phyloP scores from a whole-genome alignment of 2,329 filamentous ascomycete genomes.

The Chrysosporium keratinophilum region DNA sequence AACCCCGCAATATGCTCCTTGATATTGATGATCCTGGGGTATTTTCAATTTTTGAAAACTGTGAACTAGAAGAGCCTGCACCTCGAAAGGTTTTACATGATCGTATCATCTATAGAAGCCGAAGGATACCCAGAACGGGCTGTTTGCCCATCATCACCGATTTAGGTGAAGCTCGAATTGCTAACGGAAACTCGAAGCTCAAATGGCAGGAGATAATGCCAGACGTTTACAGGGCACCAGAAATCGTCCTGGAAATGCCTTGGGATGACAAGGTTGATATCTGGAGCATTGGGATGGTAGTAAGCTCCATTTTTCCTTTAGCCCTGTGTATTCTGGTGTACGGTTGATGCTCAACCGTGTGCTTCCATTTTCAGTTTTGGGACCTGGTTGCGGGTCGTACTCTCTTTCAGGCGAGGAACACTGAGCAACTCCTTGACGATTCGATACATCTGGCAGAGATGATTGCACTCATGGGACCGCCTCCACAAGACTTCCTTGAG shows the following conservation, averaged over 20 bases:
- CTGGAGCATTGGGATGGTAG: conserved; percentile 21
- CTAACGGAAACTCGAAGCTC: neutral
- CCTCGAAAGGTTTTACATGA: conserved; percentile 13
- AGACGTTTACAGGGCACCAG: conserved; percentile 19
- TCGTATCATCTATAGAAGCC: conserved; percentile 13
- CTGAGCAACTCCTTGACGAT: conserved; percentile 8
- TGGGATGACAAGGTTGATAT: conserved; percentile 22
- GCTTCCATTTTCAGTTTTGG: conserved; percentile 8
- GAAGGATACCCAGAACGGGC: conserved; percentile 4
- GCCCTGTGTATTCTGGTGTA: neutral
- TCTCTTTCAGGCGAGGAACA: conserved; percentile 6
- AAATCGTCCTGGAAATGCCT: conserved; percentile 19
- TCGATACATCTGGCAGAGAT: conserved; percentile 20
- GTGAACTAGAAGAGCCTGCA: conserved; percentile 11
- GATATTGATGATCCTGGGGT: conserved; percentile 6
- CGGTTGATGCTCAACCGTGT: neutral
- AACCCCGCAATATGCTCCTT: conserved; percentile 13
- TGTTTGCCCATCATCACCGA: conserved; percentile 11
- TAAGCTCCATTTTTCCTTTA: conserved; percentile 6
- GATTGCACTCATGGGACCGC: conserved; percentile 16
- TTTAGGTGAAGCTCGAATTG: conserved; percentile 11
- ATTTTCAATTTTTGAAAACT: conserved; percentile 13
- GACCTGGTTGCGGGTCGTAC: conserved; percentile 4
- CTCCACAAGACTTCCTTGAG: conserved; percentile 16
- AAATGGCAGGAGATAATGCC: conserved; percentile 17